These are phyloP conservation scores for Dryadomyces sulphureus DNA, from an alignment of 2,329 filamentous ascomycete species.

Conservation along the genomic window DNA sequence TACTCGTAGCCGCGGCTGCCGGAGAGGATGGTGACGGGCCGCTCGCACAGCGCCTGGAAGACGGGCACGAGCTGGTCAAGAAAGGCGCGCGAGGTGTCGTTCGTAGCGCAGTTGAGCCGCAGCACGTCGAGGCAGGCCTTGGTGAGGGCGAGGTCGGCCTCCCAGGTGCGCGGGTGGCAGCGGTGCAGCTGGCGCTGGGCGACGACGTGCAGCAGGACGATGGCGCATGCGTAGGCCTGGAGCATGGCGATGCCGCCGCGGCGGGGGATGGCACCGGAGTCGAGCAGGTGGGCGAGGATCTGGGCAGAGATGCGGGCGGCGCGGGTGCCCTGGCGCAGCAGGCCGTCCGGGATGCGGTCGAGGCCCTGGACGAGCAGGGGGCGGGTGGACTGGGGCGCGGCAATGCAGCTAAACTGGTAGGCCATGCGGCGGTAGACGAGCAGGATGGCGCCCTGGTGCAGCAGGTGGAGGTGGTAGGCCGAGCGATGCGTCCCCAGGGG, in stretches of 20 bases:
- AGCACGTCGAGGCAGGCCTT: slow-evolving; percentile 14
- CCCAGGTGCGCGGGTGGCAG: slow-evolving; percentile 12
- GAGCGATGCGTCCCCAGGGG: slow-evolving; percentile 11
- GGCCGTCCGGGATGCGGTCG: slow-evolving; percentile 1
- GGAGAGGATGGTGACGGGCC: no score
- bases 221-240: slow-evolving; percentile 17
- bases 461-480: slow-evolving; percentile 17
- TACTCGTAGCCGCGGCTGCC: not conserved
- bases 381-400: not conserved
- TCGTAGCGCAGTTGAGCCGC: slow-evolving; percentile 3
- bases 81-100: slow-evolving; percentile 5
- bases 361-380: slow-evolving; percentile 1
- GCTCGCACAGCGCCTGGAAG: slow-evolving; percentile 1
- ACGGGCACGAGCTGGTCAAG: slow-evolving; percentile 6
- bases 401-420: slow-evolving; percentile 12
- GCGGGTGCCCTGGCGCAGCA: slow-evolving; percentile 12
- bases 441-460: slow-evolving; percentile 18
- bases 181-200: slow-evolving; percentile 17
- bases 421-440: slow-evolving; percentile 18
- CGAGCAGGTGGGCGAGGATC: slow-evolving; percentile 13
- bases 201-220: slow-evolving; percentile 16
- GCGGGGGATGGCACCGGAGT: slow-evolving; percentile 12
- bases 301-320: slow-evolving; percentile 15
- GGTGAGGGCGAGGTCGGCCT: slow-evolving; percentile 14
- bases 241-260: slow-evolving; percentile 19